These are phyloP conservation scores for Candida germanica DNA, from an alignment of 805 yeast genomes.

Conservation along the genomic window DNA sequence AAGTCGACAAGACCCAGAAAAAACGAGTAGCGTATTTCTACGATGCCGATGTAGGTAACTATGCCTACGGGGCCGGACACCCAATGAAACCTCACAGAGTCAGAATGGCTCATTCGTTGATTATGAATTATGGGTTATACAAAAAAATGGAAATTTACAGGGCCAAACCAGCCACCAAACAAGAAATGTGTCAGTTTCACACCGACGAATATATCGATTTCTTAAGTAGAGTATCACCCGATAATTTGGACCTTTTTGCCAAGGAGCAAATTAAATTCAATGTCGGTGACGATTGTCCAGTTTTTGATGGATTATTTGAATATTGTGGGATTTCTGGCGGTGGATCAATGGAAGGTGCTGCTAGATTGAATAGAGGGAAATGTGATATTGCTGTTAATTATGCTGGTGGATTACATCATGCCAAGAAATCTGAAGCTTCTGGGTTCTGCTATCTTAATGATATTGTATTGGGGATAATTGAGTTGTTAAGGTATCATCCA, in stretches of 20 bases:
- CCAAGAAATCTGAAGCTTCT: conserved; percentile 92
- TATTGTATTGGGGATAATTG: conserved; percentile 85
- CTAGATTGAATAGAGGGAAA: conserved; percentile 78
- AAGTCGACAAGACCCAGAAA: conserved; percentile 39
- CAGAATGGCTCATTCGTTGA: conserved; percentile 96
- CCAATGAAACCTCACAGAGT: conserved; percentile 99
- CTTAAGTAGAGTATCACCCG: conserved; percentile 85
- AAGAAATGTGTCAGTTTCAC: conserved; percentile 97
- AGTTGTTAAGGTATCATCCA: conserved; percentile 83
- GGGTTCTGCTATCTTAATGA: conserved; percentile 97
- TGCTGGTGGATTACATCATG: conserved; percentile 98
- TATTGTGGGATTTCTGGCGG: conserved; percentile 90
- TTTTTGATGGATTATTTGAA: conserved; percentile 92
- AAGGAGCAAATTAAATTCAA: conserved; percentile 90
- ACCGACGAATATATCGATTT: conserved; percentile 97
- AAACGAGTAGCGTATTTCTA: conserved; percentile 44
- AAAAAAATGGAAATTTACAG: conserved; percentile 96
- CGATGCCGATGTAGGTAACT: conserved; percentile 88
- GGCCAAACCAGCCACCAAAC: conserved; percentile 96
- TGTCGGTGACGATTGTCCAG: conserved; percentile 96
- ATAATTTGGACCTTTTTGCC: conserved; percentile 79
- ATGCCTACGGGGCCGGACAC: conserved; percentile 97
- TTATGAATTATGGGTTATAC: conserved; percentile 95
- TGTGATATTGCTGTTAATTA: conserved; percentile 95
- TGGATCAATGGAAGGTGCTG: conserved; percentile 92